phyloP scores from a whole-genome alignment of 768 basidiomycete genomes.

The Cystofilobasidium bisporidii region DNA sequence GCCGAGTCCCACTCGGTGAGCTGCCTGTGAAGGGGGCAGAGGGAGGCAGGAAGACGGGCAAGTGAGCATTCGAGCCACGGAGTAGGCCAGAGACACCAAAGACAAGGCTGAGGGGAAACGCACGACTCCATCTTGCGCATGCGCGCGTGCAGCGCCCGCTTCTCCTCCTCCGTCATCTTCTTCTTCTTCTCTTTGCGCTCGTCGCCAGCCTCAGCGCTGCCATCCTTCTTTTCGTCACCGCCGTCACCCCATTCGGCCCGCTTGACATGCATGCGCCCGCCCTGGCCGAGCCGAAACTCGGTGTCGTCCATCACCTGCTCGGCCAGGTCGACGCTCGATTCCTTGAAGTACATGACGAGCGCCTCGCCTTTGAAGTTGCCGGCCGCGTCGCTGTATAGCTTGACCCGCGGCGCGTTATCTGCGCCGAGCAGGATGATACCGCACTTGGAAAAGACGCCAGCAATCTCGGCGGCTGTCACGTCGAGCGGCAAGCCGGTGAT shows the following conservation, averaged over 20 bases:
- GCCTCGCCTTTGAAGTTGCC: conserved; percentile 66
- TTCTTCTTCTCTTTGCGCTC: conserved; percentile 8
- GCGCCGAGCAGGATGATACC: conserved; percentile 76
- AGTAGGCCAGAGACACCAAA: background rate
- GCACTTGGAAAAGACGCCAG: conserved; percentile 79
- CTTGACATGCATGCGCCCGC: background rate
- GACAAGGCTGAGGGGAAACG: background rate
- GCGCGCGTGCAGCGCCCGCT: background rate
- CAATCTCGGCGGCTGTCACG: conserved; percentile 61
- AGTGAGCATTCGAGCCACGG: background rate
- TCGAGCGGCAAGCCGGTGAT: conserved; percentile 73
- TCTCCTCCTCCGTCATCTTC: conserved; percentile 6
- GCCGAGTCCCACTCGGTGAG: conserved; percentile 88
- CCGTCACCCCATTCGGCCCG: background rate
- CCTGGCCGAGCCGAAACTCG: conserved; percentile 52
- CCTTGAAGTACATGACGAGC: conserved; percentile 92
- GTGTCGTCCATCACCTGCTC: conserved; percentile 80
- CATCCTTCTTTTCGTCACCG: background rate
- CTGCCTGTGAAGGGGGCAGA: conserved; percentile 56
- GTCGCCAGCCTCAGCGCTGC: background rate
- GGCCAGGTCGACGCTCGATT: conserved; percentile 83
- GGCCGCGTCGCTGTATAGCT: background rate
- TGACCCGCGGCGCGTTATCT: background rate
- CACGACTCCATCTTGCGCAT: conserved; percentile 10
- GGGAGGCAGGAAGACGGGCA: background rate